phyloP scores from a whole-genome alignment of 2,329 filamentous ascomycete genomes.

The Ophiostoma ips region DNA sequence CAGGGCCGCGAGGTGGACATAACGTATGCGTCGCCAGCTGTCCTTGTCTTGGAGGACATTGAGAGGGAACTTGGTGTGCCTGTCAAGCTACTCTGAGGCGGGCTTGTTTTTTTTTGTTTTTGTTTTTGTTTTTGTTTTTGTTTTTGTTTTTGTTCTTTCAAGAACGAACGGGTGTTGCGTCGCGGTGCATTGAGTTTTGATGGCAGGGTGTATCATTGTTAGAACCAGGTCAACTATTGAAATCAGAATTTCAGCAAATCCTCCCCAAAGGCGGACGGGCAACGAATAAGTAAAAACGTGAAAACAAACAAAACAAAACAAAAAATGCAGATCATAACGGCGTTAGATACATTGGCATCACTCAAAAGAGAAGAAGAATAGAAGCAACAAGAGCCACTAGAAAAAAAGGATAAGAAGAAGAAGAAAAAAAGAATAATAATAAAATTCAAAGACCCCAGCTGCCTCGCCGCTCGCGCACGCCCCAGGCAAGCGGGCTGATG shows the following conservation, averaged over 20 bases:
- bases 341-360: no score
- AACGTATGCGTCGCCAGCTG: not conserved
- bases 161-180: no score
- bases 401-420: not conserved
- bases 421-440: not conserved
- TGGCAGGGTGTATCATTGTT: no score
- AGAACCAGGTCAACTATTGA: no score
- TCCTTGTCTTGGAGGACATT: not conserved
- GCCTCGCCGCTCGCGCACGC: conserved; percentile 49
- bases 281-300: no score
- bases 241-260: no score
- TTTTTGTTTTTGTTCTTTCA: no score
- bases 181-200: no score
- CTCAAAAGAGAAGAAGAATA: not conserved
- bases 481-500: conserved; percentile 49
- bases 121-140: no score
- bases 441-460: conserved; percentile 54
- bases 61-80: not conserved
- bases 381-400: not conserved
- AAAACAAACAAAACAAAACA: not conserved
- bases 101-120: not conserved
- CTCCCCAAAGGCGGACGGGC: no score
- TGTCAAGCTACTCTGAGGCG: not conserved
- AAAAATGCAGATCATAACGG: not conserved
- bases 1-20: not conserved